Evolutionary conservation across 352 stramenopile genomes (phyloP), one percentile per base, ranked within the genome.

Genomic region (Phytopythium litorale): DNA sequence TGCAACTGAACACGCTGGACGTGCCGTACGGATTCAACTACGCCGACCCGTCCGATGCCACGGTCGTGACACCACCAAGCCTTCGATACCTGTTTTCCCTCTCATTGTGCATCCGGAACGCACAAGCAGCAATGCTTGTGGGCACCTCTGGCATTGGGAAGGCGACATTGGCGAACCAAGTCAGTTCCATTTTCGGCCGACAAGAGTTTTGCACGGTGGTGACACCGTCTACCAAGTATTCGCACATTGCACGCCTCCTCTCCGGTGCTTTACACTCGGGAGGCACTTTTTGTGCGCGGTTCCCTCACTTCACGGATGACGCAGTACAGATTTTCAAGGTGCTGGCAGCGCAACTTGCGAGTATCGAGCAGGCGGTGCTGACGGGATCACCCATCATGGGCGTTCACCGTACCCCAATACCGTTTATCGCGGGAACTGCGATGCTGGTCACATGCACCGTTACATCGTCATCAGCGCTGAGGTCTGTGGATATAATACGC

Each of bases 11-110:
- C 25, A 74, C 73, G 3, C 30, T 84, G 16, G 68, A 63, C 12
- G 66, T 89, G 21, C 68, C 75, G 21, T 93, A 93, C 58, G 80
- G 81, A 1, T 93, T 88, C 57, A 82, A 81, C 42, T 93, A 87
- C 48, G 28, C 71, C 21, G 74, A 72, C n/a, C 67, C 70, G 1
- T 53, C 57, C 16, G 21, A 38, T 0, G 66, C 83, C 12, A 40
- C 58, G 1, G 67, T 88, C 21, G 61, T 89, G 21, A 79, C 72
- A 0, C 81, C 80, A 15, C 58, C 66, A 15, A 85, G 72, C 50
- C 60, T 84, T 30, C 76, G 81, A 6, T 81, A 70, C 23, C 62
- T 91, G 0, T 84, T 88, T 42, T 65, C 79, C 7, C 40, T 91
- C 0, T 87, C 78, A 51, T 65, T 68, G 0, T 78, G 73, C 6